phyloP scores from a whole-genome alignment of 148 eudicot species.

The Silene uniflora region DNA sequence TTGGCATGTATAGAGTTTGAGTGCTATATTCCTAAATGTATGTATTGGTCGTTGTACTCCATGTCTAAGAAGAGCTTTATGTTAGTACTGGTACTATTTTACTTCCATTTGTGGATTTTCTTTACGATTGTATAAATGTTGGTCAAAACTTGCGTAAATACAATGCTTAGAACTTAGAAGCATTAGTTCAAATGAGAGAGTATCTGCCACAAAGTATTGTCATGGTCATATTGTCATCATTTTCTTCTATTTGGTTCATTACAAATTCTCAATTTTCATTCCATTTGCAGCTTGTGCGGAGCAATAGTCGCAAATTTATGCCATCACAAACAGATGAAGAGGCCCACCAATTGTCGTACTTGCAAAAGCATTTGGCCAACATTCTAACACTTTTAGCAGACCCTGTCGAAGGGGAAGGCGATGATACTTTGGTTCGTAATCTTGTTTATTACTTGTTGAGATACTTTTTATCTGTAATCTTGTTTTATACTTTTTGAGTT shows the following conservation, averaged over 20 bases:
- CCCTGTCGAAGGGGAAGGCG: conserved; percentile 73
- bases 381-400: conserved; percentile 86
- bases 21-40: not conserved
- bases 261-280: not conserved
- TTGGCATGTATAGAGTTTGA: not conserved
- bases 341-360: conserved; percentile 91
- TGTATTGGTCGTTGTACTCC: not conserved
- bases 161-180: not conserved
- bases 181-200: not conserved
- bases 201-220: not conserved
- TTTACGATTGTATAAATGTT: no score
- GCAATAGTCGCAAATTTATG: conserved; percentile 89
- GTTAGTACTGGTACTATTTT: no score
- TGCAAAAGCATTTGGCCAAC: conserved; percentile 89
- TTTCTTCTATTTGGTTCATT: not conserved
- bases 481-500: not conserved
- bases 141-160: not conserved
- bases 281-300: conserved; percentile 77
- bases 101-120: no score
- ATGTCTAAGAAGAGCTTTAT: not conserved
- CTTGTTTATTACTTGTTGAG: not conserved
- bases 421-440: conserved; percentile 72
- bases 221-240: not conserved
- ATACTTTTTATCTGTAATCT: not conserved
- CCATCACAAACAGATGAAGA: conserved; percentile 99